These are phyloP conservation scores for Boletus sp. DNA, from an alignment of 768 basidiomycete species.

Conservation along the genomic window DNA sequence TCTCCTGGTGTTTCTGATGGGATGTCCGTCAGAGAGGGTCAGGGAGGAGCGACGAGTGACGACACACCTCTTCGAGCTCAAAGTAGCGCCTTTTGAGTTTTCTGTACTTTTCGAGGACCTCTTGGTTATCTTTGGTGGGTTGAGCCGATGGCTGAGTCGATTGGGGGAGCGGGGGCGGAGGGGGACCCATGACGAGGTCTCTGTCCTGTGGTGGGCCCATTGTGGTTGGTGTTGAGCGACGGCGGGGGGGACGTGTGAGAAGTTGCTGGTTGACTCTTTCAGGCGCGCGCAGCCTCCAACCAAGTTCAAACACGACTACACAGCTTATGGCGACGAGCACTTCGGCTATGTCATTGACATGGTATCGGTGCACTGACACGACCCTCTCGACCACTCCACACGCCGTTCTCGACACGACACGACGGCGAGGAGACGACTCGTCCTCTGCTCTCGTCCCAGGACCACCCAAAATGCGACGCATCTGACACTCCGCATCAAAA, in stretches of 20 bases:
- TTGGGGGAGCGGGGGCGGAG: conserved; percentile 36
- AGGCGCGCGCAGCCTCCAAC: conserved; percentile 28
- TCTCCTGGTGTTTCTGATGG: conserved; percentile 57
- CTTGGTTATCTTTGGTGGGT: conserved; percentile 39
- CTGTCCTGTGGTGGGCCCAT: conserved; percentile 44
- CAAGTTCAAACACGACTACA: conserved; percentile 35
- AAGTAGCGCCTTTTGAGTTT: conserved; percentile 63
- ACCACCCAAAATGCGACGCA: conserved; percentile 1
- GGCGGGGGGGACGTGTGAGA: conserved; percentile 22
- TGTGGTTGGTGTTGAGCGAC: conserved; percentile 19
- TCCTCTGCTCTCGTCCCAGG: no score
- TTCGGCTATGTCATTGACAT: conserved; percentile 9
- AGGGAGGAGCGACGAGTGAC: background rate
- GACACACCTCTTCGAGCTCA: conserved; percentile 67
- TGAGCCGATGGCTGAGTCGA: conserved; percentile 26
- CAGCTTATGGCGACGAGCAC: conserved; percentile 15
- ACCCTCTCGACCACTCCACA: background rate
- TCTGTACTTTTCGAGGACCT: conserved; percentile 58
- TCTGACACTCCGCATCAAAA: conserved; percentile 17
- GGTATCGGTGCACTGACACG: background rate
- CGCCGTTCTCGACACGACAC: background rate
- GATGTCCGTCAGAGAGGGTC: background rate
- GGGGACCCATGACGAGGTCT: conserved; percentile 52
- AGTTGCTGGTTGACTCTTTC: conserved; percentile 16
- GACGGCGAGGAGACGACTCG: background rate